Conservation (phyloP, 129 eudicot genomes). For the Saposhnikovia divaricata region DNA sequence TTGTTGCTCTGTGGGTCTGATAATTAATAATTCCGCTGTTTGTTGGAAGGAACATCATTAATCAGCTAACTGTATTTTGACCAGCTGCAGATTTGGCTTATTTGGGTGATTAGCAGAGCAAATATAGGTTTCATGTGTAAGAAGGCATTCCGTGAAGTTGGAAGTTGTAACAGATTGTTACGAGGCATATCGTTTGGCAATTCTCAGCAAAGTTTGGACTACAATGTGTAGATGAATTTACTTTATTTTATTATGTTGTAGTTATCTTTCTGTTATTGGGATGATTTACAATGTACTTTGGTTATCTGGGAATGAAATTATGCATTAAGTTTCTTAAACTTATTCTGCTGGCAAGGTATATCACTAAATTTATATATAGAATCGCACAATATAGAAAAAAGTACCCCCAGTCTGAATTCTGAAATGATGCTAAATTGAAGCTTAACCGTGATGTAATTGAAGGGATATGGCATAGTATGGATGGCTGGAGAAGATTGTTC, state of each 20-base stretch:
- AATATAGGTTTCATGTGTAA: not conserved
- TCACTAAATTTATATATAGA: not conserved
- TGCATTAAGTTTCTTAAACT: not conserved
- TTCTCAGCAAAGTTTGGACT: not conserved
- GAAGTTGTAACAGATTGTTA: not conserved
- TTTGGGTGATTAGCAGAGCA: not conserved
- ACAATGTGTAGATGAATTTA: not conserved
- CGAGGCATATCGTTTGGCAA: not conserved
- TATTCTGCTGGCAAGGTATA: not conserved
- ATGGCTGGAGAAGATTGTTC: too few species aligned
- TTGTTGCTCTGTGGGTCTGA: not conserved
- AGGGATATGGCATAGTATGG: too few species aligned
- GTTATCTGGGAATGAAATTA: not conserved
- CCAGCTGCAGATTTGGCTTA: not conserved
- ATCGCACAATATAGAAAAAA: not conserved
- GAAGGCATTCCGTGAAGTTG: not conserved
- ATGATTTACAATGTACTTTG: not conserved
- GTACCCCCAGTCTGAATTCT: too few species aligned
- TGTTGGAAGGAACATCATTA: not conserved
- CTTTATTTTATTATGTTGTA: not conserved
- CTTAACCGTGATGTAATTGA: too few species aligned
- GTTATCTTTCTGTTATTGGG: not conserved
- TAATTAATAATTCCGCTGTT: not conserved
- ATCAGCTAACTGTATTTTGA: not conserved
- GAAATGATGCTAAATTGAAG: not conserved